Conservation (phyloP, 2,329 filamentous ascomycete species). For the Gaeumannomyces sp. region DNA sequence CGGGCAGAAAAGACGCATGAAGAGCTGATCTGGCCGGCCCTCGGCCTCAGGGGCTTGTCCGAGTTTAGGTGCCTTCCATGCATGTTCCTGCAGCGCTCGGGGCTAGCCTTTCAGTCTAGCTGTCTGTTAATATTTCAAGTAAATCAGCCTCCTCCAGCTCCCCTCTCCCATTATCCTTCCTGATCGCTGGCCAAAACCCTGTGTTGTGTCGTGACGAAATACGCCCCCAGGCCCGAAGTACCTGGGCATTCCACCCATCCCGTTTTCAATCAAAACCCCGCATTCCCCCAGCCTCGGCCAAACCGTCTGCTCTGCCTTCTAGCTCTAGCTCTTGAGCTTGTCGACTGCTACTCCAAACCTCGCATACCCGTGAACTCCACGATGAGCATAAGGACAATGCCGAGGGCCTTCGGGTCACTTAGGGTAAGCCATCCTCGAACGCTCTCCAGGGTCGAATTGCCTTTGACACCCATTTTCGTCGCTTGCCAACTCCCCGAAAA, state of each 20-base stretch:
- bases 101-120: not conserved
- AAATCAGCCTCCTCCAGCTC: too few relatives aligned
- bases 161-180: not conserved
- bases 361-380: not conserved
- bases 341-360: not conserved
- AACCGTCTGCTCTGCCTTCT: too few relatives aligned
- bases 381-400: constrained; percentile 16
- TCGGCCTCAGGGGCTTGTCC: not conserved
- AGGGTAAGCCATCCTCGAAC: constrained; percentile 13
- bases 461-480: not conserved
- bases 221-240: too few relatives aligned
- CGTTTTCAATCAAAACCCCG: not conserved
- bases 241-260: too few relatives aligned
- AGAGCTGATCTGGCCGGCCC: too few relatives aligned
- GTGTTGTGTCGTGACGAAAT: not conserved
- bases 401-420: constrained; percentile 15
- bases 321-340: not conserved
- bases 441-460: not conserved
- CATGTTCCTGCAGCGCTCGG: constrained; percentile 1
- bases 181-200: not conserved
- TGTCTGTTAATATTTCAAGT: not conserved
- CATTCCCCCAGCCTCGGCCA: not conserved
- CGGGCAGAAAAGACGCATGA: not conserved
- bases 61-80: not conserved
- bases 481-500: not conserved